phyloP scores from a whole-genome alignment of 805 yeast genomes.

The Candida ortonii region DNA sequence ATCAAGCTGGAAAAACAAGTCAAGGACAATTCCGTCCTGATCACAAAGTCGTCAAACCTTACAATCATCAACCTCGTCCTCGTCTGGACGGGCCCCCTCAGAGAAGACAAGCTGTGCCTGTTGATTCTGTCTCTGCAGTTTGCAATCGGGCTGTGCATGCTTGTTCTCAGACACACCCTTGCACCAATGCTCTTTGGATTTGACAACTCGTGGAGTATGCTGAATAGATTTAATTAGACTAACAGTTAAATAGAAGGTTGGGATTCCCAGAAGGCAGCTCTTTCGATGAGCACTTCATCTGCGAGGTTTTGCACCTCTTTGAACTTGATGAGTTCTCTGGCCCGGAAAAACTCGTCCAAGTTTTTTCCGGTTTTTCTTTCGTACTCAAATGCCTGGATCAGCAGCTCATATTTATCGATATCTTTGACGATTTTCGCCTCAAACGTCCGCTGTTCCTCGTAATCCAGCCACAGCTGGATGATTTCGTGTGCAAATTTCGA shows the following conservation, averaged over 20 bases:
- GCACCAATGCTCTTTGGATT: constrained; percentile 87
- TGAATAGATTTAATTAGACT: constrained; percentile 26
- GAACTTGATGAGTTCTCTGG: constrained; percentile 63
- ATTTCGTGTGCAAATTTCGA: constrained; percentile 60
- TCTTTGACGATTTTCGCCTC: constrained; percentile 94
- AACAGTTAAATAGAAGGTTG: background rate
- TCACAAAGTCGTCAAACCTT: constrained; percentile 64
- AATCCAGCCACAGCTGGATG: constrained; percentile 76
- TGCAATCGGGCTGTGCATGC: constrained; percentile 59
- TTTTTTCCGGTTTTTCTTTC: constrained; percentile 64
- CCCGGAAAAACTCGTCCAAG: constrained; percentile 66
- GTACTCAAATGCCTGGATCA: constrained; percentile 79
- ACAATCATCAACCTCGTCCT: constrained; percentile 81
- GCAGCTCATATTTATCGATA: constrained; percentile 86
- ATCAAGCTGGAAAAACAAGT: constrained; percentile 40
- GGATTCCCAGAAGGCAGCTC: constrained; percentile 39
- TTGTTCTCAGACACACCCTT: constrained; percentile 72
- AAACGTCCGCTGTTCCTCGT: constrained; percentile 74
- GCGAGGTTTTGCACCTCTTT: constrained; percentile 69
- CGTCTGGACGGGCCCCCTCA: constrained; percentile 86
- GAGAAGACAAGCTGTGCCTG: constrained; percentile 74
- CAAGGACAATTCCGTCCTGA: constrained; percentile 22
- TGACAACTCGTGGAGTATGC: constrained; percentile 61
- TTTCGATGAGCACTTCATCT: constrained; percentile 50
- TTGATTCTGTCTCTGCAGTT: constrained; percentile 63